Evolutionary conservation across 116 monocot species (phyloP), one percentile per base, ranked within the genome.

Genomic region (Papilionanthe hybrid): DNA sequence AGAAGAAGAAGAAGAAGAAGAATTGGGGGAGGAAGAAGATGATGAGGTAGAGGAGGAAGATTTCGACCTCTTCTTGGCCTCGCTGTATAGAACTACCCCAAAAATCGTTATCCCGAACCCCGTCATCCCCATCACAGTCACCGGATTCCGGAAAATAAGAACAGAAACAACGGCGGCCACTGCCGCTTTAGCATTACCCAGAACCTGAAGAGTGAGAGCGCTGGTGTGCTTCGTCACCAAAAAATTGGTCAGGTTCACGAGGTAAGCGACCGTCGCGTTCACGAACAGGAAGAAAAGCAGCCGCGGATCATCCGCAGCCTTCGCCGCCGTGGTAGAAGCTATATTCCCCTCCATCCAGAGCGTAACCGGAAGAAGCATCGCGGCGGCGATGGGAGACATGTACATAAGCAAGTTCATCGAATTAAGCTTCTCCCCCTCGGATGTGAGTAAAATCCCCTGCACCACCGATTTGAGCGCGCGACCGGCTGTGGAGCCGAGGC

Each of bases 101-200:
- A 85, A 29, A 68, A 96, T 86, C 23, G 96, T 96, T 75, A 96
- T 85, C 30, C 85, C 96, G 79, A 96, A 96, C 20, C 96, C 96
- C 10, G 83, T 53, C 75, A 96, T 86, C 49, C 96, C 96, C 86
- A 87, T 93, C 27, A 90, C 84, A 5, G 88, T 96, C 2, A 96
- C 96, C 5, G 96, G 93, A 83, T 96, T 96, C 44, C 87, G 78
- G 85, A 93, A 96, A 18, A 96, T 93, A 17, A 96, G 81, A 25
- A 96, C 96, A 28, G 96, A 96, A 27, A 96, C 93, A 3, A 91
- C 84, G 25, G 93, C 91, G 23, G 96, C 96, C 22, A 96, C 90
- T 12, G 96, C 96, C 4, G 96, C 93, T 86, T 96, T 96, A 60
- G 96, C 96, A 67, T 96, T 96, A 30, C 96, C 96, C 7, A 96